A percentile compares a stretch with the other conserved stretches of the same genome.
These are phyloP conservation scores for Sarocladiaceae sp. DNA, from an alignment of 2,329 filamentous ascomycete species.

Conservation along the genomic window DNA sequence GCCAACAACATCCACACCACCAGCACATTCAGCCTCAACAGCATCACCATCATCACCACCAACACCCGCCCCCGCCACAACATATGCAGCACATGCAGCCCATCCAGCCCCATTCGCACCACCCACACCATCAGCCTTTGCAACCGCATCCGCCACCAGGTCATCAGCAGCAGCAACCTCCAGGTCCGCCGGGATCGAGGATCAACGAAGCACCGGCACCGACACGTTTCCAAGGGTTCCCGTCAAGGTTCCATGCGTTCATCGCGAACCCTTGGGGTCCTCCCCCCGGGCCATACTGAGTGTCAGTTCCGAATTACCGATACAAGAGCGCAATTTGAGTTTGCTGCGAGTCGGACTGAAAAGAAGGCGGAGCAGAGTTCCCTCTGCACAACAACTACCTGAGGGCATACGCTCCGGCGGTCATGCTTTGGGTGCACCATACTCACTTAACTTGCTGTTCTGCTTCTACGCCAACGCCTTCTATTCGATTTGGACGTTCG, in stretches of 20 bases:
- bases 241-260: slow-evolving; percentile 5
- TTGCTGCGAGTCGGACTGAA: too few species aligned
- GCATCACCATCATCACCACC: slow-evolving; percentile 9
- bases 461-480: too few species aligned
- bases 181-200: neutral
- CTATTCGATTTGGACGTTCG: too few species aligned
- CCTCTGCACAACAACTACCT: too few species aligned
- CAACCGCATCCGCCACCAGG: slow-evolving; percentile 5
- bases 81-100: slow-evolving; percentile 6
- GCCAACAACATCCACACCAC: neutral
- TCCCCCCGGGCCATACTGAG: too few species aligned
- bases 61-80: slow-evolving; percentile 6
- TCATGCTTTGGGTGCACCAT: too few species aligned
- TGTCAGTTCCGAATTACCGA: too few species aligned
- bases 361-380: too few species aligned
- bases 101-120: slow-evolving; percentile 8
- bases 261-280: slow-evolving; percentile 7
- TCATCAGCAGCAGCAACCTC: slow-evolving; percentile 3
- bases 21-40: neutral
- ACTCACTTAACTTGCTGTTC: too few species aligned
- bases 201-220: neutral
- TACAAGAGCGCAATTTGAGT: too few species aligned
- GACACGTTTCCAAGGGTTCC: neutral
- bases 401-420: too few species aligned
- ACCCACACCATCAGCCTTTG: slow-evolving; percentile 10